Conservation (phyloP, 2,329 filamentous ascomycete species). For the Talaromyces sp. region DNA sequence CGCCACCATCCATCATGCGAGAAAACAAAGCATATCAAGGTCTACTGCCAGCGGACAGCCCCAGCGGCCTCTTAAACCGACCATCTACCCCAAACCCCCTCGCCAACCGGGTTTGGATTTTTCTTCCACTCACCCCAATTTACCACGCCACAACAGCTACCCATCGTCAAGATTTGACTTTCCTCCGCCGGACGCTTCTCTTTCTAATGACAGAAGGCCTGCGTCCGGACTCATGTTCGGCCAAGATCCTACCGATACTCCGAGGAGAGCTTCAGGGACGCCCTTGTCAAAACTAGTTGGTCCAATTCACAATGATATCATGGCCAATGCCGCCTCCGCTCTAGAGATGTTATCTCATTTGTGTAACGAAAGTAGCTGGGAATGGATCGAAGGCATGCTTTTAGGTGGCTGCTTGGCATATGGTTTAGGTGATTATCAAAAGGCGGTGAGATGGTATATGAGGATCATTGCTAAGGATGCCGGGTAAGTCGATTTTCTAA, state of each 20-base stretch:
- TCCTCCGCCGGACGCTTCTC: conserved; percentile 16
- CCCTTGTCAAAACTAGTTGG: conserved; percentile 29
- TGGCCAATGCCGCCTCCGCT: conserved; percentile 58
- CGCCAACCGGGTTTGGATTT: conserved; percentile 51
- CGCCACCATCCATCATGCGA: conserved; percentile 55
- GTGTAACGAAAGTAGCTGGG: conserved; percentile 75
- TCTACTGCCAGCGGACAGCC: conserved; percentile 33
- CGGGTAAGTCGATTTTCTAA: conserved; percentile 36
- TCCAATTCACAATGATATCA: conserved; percentile 31
- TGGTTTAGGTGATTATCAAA: conserved; percentile 76
- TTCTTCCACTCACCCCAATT: conserved; percentile 30
- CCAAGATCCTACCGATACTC: background rate
- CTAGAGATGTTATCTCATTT: conserved; percentile 67
- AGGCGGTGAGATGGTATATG: conserved; percentile 51
- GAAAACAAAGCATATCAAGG: conserved; percentile 45
- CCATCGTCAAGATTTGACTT: conserved; percentile 30
- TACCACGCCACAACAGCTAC: conserved; percentile 30
- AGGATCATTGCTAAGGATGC: conserved; percentile 55
- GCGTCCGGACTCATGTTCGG: conserved; percentile 4
- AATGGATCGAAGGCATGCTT: conserved; percentile 90
- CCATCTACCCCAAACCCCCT: conserved; percentile 58
- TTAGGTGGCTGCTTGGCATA: conserved; percentile 89
- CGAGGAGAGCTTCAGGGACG: conserved; percentile 20
- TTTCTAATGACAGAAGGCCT: background rate
- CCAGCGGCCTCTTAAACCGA: conserved; percentile 45